These are phyloP conservation scores for Atkinsonella texensis DNA, from an alignment of 2,329 filamentous ascomycete species.

Conservation along the genomic window DNA sequence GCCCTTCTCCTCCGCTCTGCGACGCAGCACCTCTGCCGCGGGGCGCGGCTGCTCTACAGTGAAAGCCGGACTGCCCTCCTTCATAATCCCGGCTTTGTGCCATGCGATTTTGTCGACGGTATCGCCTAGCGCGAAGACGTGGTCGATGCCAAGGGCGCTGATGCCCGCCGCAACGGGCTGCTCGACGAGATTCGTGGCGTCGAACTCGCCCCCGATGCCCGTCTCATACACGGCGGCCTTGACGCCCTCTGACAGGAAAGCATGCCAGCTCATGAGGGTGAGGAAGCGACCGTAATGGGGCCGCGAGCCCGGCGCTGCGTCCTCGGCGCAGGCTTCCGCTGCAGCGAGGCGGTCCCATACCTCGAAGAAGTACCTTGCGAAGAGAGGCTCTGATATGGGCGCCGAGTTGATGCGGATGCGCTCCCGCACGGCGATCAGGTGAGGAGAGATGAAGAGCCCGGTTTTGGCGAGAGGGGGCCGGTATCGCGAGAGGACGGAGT, in stretches of 20 bases:
- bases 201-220: constrained; percentile 55
- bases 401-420: constrained; percentile 50
- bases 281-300: constrained; percentile 50
- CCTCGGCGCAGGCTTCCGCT: constrained; percentile 20
- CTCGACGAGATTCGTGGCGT: constrained; percentile 55
- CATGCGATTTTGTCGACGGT: constrained; percentile 57
- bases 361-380: constrained; percentile 56
- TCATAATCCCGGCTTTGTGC: constrained; percentile 66
- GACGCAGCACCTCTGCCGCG: constrained; percentile 32
- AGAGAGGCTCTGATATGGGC: constrained; percentile 45
- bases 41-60: constrained; percentile 39
- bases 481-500: constrained; percentile 47
- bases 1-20: constrained; percentile 40
- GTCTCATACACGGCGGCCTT: constrained; percentile 54
- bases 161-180: constrained; percentile 47
- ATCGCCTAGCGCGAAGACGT: constrained; percentile 49
- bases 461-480: constrained; percentile 31
- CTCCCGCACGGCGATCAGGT: constrained; percentile 55
- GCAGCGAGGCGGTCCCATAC: constrained; percentile 47
- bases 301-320: constrained; percentile 26
- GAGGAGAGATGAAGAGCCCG: constrained; percentile 58
- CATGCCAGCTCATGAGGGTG: constrained; percentile 54
- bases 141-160: constrained; percentile 57
- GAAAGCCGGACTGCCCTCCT: constrained; percentile 44
- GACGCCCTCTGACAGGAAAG: constrained; percentile 51